These are phyloP conservation scores for Tephrocybe sp. DNA, from an alignment of 768 basidiomycete species.

Conservation along the genomic window DNA sequence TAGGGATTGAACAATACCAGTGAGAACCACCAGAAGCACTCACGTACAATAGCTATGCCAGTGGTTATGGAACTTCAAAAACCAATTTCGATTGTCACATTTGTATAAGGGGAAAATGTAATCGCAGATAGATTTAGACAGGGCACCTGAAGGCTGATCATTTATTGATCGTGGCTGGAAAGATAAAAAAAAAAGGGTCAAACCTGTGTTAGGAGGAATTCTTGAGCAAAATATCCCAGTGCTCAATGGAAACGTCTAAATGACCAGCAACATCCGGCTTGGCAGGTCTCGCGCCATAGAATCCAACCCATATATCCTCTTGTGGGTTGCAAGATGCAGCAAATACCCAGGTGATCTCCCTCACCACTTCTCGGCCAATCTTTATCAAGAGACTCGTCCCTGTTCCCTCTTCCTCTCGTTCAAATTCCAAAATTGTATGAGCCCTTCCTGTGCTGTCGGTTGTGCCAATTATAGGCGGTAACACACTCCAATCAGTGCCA, in stretches of 20 bases:
- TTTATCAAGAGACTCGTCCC: constrained; percentile 18
- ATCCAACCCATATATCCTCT: too few relatives aligned
- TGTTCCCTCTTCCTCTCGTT: constrained; percentile 18
- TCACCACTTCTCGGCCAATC: constrained; percentile 17
- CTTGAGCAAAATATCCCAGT: neutral
- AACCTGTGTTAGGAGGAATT: too few relatives aligned
- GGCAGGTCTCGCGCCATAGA: constrained; percentile 12
- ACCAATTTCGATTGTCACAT: too few relatives aligned
- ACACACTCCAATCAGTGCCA: constrained; percentile 19
- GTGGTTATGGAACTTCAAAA: too few relatives aligned
- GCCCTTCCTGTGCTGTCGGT: constrained; percentile 6
- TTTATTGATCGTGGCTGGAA: too few relatives aligned
- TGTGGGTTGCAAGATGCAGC: constrained; percentile 6
- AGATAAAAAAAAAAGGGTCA: too few relatives aligned
- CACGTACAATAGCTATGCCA: too few relatives aligned
- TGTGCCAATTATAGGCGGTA: constrained; percentile 11
- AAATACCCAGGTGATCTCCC: constrained; percentile 22
- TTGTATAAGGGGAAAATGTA: too few relatives aligned
- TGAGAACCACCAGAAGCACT: too few relatives aligned
- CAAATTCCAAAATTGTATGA: constrained; percentile 14
- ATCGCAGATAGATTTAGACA: too few relatives aligned
- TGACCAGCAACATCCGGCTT: neutral
- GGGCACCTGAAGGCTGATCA: too few relatives aligned
- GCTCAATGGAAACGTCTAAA: neutral
- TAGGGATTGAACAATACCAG: too few relatives aligned